These are phyloP conservation scores for Scytalidium lignicola DNA, from an alignment of 2,329 filamentous ascomycete species.

Conservation along the genomic window DNA sequence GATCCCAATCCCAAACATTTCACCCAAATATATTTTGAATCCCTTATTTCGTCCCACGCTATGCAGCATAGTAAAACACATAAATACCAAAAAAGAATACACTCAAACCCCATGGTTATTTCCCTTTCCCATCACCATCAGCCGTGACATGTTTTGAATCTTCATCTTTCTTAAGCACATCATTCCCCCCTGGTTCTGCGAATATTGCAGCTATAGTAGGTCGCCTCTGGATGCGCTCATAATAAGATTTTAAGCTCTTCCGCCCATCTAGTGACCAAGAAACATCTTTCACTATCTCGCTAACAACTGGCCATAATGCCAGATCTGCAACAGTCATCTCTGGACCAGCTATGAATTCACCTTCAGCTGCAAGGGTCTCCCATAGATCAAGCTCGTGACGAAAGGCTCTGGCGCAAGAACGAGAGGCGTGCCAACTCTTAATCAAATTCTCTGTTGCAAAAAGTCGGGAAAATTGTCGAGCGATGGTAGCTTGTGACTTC, in stretches of 20 bases:
- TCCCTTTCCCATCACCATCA: neutral
- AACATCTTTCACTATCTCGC: conserved; percentile 35
- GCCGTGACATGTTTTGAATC: neutral
- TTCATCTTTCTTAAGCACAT: neutral
- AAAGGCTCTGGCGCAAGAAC: conserved; percentile 17
- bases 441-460: conserved; percentile 17
- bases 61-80: neutral
- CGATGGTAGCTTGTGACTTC: conserved; percentile 17
- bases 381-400: conserved; percentile 24
- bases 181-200: neutral
- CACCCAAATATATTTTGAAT: neutral
- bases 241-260: conserved; percentile 21
- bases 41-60: neutral
- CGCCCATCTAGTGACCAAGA: conserved; percentile 18
- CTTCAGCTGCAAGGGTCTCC: conserved; percentile 13
- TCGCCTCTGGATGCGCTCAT: conserved; percentile 10
- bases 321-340: conserved; percentile 46
- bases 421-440: conserved; percentile 16
- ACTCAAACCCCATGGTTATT: neutral
- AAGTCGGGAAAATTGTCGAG: conserved; percentile 19
- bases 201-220: neutral
- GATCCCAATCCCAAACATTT: no score
- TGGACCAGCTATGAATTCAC: conserved; percentile 40
- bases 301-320: conserved; percentile 51
- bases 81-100: neutral